These are phyloP conservation scores for Stemphylium beticola DNA, from an alignment of 2,329 filamentous ascomycete genomes.

Conservation along the genomic window DNA sequence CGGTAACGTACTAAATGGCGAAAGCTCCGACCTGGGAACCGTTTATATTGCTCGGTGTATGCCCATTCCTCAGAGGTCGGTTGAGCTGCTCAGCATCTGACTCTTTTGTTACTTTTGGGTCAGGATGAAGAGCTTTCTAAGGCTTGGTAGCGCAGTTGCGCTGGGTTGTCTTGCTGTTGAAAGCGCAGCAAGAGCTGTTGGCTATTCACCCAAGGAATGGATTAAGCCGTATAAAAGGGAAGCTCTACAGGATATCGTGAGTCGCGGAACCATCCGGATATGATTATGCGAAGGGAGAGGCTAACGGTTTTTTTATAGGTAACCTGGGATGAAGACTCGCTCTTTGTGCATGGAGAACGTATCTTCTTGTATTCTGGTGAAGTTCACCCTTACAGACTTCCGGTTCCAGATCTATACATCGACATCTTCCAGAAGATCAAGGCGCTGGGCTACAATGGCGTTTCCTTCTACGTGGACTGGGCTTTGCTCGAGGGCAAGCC, in stretches of 20 bases:
- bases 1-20: neutral
- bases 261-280: slow-evolving; percentile 21
- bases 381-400: slow-evolving; percentile 72
- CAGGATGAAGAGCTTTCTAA: slow-evolving; percentile 28
- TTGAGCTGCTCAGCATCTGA: neutral
- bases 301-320: slow-evolving; percentile 47
- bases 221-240: slow-evolving; percentile 59
- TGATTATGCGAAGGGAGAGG: neutral
- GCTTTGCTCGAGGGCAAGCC: slow-evolving; percentile 75
- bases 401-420: slow-evolving; percentile 67
- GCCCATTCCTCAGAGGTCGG: neutral
- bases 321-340: slow-evolving; percentile 74
- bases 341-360: slow-evolving; percentile 73
- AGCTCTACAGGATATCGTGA: slow-evolving; percentile 62
- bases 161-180: slow-evolving; percentile 53
- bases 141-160: slow-evolving; percentile 32
- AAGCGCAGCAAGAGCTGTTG: slow-evolving; percentile 56
- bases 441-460: slow-evolving; percentile 77
- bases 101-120: slow-evolving; percentile 5
- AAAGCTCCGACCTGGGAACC: neutral
- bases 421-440: slow-evolving; percentile 85
- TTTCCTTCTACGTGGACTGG: slow-evolving; percentile 83
- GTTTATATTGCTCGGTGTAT: neutral
- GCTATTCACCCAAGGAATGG: slow-evolving; percentile 57
- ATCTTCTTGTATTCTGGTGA: slow-evolving; percentile 76